These are phyloP conservation scores for Oropetium thomaeum DNA, from an alignment of 176 grass and related monocot species.

Conservation along the genomic window DNA sequence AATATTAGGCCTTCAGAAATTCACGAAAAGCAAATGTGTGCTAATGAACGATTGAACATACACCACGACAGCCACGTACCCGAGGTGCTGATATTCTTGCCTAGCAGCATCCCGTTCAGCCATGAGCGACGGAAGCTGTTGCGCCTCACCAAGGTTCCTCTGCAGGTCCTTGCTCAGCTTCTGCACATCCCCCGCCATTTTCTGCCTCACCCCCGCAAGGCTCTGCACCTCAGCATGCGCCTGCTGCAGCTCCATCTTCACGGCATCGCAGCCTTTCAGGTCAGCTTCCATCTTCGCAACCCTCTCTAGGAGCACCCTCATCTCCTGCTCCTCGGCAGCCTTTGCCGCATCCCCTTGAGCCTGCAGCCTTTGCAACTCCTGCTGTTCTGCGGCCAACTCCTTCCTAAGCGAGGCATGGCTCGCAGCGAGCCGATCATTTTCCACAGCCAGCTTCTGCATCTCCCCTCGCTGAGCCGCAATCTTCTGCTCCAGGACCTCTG, in stretches of 20 bases:
- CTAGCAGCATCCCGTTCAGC: slow-evolving; percentile 60
- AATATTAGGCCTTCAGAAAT: background rate
- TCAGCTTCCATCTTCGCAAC: slow-evolving; percentile 84
- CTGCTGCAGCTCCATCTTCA: slow-evolving; percentile 77
- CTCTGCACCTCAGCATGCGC: slow-evolving; percentile 66
- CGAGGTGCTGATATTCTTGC: slow-evolving; percentile 81
- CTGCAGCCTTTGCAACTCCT: slow-evolving; percentile 78
- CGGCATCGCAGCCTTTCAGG: slow-evolving; percentile 47
- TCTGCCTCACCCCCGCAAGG: slow-evolving; percentile 55
- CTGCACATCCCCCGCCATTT: slow-evolving; percentile 52
- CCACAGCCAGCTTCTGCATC: slow-evolving; percentile 79
- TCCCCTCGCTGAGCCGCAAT: slow-evolving; percentile 58
- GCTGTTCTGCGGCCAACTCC: slow-evolving; percentile 67
- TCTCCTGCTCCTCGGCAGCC: slow-evolving; percentile 65
- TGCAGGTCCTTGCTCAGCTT: slow-evolving; percentile 83
- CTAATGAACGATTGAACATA: slow-evolving; percentile 20
- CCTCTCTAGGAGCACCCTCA: slow-evolving; percentile 62
- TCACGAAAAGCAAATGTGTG: background rate
- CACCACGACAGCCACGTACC: slow-evolving; percentile 28
- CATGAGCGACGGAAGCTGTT: slow-evolving; percentile 62
- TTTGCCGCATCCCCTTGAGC: slow-evolving; percentile 46
- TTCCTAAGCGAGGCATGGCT: slow-evolving; percentile 67
- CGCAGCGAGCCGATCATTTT: slow-evolving; percentile 65
- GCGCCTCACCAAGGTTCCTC: slow-evolving; percentile 66
- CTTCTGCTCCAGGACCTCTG: slow-evolving; percentile 88